Conservation (phyloP, 1,284 basidiomycete species). For the Fomitopsis betulina region DNA sequence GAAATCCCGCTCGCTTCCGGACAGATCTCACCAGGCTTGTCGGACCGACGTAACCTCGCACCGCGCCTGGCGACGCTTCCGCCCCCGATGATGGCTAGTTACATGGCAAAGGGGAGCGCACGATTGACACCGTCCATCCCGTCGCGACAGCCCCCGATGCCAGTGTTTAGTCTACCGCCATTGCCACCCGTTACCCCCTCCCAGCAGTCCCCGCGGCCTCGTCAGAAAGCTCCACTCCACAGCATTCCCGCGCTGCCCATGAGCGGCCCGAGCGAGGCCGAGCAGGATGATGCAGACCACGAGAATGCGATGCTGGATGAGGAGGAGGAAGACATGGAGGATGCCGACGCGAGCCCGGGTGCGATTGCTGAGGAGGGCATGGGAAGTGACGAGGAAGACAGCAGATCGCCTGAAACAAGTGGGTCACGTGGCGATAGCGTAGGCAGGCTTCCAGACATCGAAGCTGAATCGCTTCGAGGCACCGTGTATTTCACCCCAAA, state of each 20-base stretch:
- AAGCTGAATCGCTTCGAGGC: constrained; percentile 14
- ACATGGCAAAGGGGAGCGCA: constrained; percentile 29
- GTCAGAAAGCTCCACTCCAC: constrained; percentile 29
- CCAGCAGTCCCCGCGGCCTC: constrained; percentile 16
- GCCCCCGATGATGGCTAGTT: constrained; percentile 28
- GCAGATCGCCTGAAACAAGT: constrained; percentile 8
- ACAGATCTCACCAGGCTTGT: not conserved
- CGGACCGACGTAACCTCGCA: constrained; percentile 21
- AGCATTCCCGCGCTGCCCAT: constrained; percentile 48
- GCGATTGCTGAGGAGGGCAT: constrained; percentile 23
- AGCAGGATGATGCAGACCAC: constrained; percentile 29
- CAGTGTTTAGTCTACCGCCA: constrained; percentile 45
- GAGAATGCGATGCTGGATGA: constrained; percentile 35
- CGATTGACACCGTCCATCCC: constrained; percentile 49
- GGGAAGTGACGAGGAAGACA: constrained; percentile 24
- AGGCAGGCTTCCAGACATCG: constrained; percentile 18
- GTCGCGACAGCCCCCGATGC: constrained; percentile 43
- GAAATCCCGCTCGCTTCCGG: not conserved
- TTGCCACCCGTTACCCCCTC: constrained; percentile 29
- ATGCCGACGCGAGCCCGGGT: constrained; percentile 24
- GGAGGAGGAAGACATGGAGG: constrained; percentile 33
- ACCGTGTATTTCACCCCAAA: constrained; percentile 18
- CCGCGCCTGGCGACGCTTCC: constrained; percentile 29
- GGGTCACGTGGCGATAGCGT: constrained; percentile 14
- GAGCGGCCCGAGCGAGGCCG: constrained; percentile 34